These are phyloP conservation scores for Suillus brevipes DNA, from an alignment of 768 basidiomycete genomes.

Conservation along the genomic window DNA sequence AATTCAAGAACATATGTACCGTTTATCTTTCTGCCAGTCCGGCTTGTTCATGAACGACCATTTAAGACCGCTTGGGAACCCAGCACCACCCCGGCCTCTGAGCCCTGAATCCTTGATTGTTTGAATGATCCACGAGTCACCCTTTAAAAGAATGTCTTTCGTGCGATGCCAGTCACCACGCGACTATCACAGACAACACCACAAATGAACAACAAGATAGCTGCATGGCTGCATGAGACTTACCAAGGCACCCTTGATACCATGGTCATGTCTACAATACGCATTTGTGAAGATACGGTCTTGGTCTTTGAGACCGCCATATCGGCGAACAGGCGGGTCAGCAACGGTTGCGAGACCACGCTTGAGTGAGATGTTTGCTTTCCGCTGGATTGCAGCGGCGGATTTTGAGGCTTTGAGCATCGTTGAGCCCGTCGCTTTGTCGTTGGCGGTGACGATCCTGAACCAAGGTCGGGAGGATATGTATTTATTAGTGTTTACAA, in stretches of 20 bases:
- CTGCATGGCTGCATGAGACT: slow-evolving; percentile 23
- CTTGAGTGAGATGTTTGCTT: slow-evolving; percentile 13
- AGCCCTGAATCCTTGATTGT: slow-evolving; percentile 95
- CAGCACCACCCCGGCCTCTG: slow-evolving; percentile 93
- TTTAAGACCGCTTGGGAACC: slow-evolving; percentile 94
- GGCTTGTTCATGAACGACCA: slow-evolving; percentile 99
- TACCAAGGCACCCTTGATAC: slow-evolving; percentile 90
- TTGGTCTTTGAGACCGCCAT: slow-evolving; percentile 94
- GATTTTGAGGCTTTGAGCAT: slow-evolving; percentile 33
- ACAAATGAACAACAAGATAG: slow-evolving; percentile 8
- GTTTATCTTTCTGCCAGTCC: slow-evolving; percentile 92
- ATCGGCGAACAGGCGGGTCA: slow-evolving; percentile 84
- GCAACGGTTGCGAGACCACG: slow-evolving; percentile 66
- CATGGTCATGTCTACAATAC: slow-evolving; percentile 86
- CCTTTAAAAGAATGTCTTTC: slow-evolving; percentile 93
- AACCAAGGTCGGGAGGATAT: neutral
- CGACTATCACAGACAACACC: slow-evolving; percentile 44
- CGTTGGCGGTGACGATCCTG: slow-evolving; percentile 13
- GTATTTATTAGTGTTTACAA: slow-evolving; percentile 4
- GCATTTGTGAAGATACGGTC: slow-evolving; percentile 93
- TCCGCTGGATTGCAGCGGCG: slow-evolving; percentile 22
- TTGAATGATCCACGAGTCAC: slow-evolving; percentile 97
- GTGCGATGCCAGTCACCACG: slow-evolving; percentile 99
- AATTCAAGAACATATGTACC: slow-evolving; percentile 42
- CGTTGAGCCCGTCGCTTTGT: slow-evolving; percentile 15